These are phyloP conservation scores for Xerocomus potaroensis DNA, from an alignment of 768 basidiomycete species.

Conservation along the genomic window DNA sequence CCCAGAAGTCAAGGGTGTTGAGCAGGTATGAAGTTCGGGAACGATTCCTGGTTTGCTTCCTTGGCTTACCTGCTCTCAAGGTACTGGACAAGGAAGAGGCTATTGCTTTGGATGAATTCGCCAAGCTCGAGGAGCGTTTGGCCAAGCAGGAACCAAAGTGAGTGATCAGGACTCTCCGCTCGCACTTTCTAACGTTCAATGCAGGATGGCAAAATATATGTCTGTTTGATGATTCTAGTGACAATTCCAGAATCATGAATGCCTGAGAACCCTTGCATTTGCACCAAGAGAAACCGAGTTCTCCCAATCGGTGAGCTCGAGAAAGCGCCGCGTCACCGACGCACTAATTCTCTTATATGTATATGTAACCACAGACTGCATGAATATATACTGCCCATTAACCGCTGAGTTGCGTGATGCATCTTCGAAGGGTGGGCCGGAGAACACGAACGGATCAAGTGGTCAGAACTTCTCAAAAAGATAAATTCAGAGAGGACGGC, in stretches of 20 bases:
- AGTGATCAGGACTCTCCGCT: conserved; percentile 25
- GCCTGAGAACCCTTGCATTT: too few relatives aligned
- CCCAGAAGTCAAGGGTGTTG: conserved; percentile 89
- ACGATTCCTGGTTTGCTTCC: neutral
- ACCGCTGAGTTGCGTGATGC: too few relatives aligned
- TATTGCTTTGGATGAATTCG: conserved; percentile 83
- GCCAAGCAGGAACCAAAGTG: conserved; percentile 43
- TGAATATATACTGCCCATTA: neutral
- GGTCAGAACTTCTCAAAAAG: too few relatives aligned
- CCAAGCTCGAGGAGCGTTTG: conserved; percentile 77
- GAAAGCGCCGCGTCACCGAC: neutral
- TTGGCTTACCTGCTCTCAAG: conserved; percentile 37
- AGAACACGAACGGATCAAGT: too few relatives aligned
- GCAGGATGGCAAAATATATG: conserved; percentile 81
- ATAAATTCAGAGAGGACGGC: too few relatives aligned
- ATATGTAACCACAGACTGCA: neutral
- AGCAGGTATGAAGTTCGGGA: conserved; percentile 57
- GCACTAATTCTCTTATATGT: neutral
- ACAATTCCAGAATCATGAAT: too few relatives aligned
- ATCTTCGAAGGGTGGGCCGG: too few relatives aligned
- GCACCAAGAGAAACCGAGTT: too few relatives aligned
- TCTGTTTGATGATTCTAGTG: conserved; percentile 66
- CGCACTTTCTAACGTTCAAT: conserved; percentile 4
- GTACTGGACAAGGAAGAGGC: conserved; percentile 87
- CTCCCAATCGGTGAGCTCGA: too few relatives aligned